Base-by-base conservation (phyloP, 2,329 filamentous ascomycete species). In the Neonectria magnoliae region DNA sequence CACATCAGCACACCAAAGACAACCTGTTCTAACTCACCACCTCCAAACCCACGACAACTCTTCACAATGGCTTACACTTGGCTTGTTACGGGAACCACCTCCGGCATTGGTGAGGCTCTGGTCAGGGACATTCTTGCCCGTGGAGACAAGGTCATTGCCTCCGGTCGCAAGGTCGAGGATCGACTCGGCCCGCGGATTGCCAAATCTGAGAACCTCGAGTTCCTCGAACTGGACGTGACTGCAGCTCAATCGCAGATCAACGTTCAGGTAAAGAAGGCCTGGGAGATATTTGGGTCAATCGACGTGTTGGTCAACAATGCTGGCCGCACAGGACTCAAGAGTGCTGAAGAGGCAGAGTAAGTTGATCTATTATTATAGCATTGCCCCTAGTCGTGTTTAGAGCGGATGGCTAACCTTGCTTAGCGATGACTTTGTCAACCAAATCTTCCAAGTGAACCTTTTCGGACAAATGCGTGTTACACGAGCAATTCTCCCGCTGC, bases 281-380 rank as follows among this genome's bases (percentile, higher is more conserved):
- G 76, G 72, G n/a, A 50, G 0, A 70, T 77, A 0, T 79, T 77
- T 31, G 77, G 76, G 0, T 71, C 65, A 7, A 75, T 80, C 18
- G 76, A 79, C 29, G 64, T 79, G 2, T 53, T 79, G 27, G 57
- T 79, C 16, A 79, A 79, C 64, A 79, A 79, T 36, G 78, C 78
- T n/a, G 78, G 75, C 41, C 75, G 72, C 27, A 72, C 73, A 0
- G 61, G 68, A 2, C 61, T 75, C 52, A 72, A 66, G 8, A 67
- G 67, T 13, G 72, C 72, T 18, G 78, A 79, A 16, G 78, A 80
- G 31, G 71, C 76, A 14, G 64, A 70, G 78, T 79, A 69, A 47
- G 75, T 71, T 22, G 7, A 29, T 10, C 4, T 22, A 7, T 29
- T 20, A 2, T 4, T 18, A 5, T 22, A n/a, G 14, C 3, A 16